Percentiles rank a stretch among this genome's conserved stretches.
These are phyloP conservation scores for Boletus vermiculosoides DNA, from an alignment of 768 basidiomycete genomes.

Conservation along the genomic window DNA sequence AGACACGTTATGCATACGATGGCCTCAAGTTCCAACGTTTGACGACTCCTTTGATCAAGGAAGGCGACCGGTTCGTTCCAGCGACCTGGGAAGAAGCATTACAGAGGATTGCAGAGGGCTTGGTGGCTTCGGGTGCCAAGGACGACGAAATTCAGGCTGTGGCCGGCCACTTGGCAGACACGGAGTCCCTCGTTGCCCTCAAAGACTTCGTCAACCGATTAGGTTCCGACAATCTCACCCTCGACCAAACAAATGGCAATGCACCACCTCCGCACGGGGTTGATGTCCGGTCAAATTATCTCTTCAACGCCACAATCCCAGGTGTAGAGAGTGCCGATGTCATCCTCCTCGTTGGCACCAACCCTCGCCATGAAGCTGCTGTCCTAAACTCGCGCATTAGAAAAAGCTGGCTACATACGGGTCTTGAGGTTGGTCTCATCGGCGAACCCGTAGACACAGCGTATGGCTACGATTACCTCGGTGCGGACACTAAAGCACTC, in stretches of 20 bases:
- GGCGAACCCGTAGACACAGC: conserved; percentile 90
- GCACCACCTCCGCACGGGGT: conserved; percentile 74
- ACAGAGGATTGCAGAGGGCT: conserved; percentile 71
- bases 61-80: conserved; percentile 89
- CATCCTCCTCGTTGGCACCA: conserved; percentile 92
- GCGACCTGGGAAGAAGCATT: conserved; percentile 92
- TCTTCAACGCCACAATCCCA: conserved; percentile 92
- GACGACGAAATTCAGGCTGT: conserved; percentile 94
- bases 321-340: conserved; percentile 89
- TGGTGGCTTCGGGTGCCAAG: conserved; percentile 74
- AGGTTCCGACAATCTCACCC: conserved; percentile 89
- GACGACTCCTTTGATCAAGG: conserved; percentile 86
- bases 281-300: conserved; percentile 93
- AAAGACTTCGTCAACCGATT: conserved; percentile 92
- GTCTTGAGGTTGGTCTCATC: conserved; percentile 83
- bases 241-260: conserved; percentile 72
- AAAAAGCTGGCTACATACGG: conserved; percentile 88
- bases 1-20: conserved; percentile 96
- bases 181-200: conserved; percentile 88
- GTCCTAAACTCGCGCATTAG: conserved; percentile 97
- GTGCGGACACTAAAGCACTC: conserved; percentile 70
- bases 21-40: conserved; percentile 94
- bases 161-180: conserved; percentile 90
- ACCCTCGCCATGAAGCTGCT: conserved; percentile 95
- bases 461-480: conserved; percentile 92